Evolutionary conservation across 306 rosid genomes (phyloP).

Genomic region (Abrus precatorius): DNA sequence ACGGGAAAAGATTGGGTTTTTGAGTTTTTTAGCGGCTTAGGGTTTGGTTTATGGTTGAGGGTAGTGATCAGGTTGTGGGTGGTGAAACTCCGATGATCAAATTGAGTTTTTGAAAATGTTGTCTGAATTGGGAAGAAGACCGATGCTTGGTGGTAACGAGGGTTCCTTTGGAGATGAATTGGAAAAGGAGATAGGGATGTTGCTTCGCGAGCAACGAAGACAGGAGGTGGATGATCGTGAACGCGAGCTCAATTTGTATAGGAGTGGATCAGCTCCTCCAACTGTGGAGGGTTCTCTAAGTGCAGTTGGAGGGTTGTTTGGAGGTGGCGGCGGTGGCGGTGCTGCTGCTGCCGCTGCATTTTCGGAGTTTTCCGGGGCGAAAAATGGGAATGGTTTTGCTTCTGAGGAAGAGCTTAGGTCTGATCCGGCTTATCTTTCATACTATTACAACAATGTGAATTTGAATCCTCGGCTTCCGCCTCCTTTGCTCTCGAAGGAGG

Average conservation of each 20-base stretch:
- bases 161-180: conserved; percentile 86
- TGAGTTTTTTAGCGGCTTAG: conserved; percentile 44
- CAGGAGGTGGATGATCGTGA: conserved; percentile 78
- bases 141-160: conserved; percentile 75
- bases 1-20: conserved; percentile 45
- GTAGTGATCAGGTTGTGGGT: conserved; percentile 42
- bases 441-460: conserved; percentile 82
- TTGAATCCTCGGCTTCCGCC: conserved; percentile 88
- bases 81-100: conserved; percentile 39
- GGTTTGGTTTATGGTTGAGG: conserved; percentile 44
- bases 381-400: conserved; percentile 65
- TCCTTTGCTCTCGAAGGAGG: conserved; percentile 88
- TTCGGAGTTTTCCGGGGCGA: conserved; percentile 62
- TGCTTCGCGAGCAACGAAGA: conserved; percentile 80
- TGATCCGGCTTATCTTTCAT: conserved; percentile 83
- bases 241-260: conserved; percentile 69
- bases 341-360: conserved; percentile 9
- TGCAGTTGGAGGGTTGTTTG: conserved; percentile 86
- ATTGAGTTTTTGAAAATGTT: conserved; percentile 61
- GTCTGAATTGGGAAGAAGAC: conserved; percentile 84
- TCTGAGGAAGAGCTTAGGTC: conserved; percentile 93
- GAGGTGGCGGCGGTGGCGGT: background rate
- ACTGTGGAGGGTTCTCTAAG: conserved; percentile 82
- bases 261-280: conserved; percentile 96
- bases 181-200: conserved; percentile 81